Percentiles rank a stretch among this genome's conserved stretches.
These are phyloP conservation scores for Didymella pinodella DNA, from an alignment of 2,329 filamentous ascomycete species.

Conservation along the genomic window DNA sequence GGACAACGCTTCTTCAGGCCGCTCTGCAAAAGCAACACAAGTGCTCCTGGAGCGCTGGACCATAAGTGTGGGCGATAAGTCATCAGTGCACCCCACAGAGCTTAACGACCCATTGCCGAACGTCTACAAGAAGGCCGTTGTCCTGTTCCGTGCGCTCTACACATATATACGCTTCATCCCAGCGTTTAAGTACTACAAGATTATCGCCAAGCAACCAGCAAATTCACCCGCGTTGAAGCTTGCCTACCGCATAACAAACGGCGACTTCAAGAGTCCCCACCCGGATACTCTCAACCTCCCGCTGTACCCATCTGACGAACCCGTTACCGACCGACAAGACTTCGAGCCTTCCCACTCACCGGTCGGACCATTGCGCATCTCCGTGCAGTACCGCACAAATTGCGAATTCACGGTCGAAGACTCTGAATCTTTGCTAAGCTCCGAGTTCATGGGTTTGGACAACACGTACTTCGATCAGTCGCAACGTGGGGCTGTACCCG, in stretches of 20 bases:
- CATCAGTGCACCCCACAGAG: constrained; percentile 63
- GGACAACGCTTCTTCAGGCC: constrained; percentile 63
- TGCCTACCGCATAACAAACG: constrained; percentile 79
- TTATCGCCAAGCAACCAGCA: constrained; percentile 72
- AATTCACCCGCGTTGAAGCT: constrained; percentile 71
- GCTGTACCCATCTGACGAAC: constrained; percentile 63
- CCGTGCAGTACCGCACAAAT: constrained; percentile 84
- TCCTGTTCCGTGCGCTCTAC: constrained; percentile 90
- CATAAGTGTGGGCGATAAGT: constrained; percentile 75
- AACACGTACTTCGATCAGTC: constrained; percentile 85
- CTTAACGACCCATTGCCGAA: constrained; percentile 74
- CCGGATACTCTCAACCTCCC: constrained; percentile 76
- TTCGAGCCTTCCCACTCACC: constrained; percentile 88
- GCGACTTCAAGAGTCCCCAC: constrained; percentile 60
- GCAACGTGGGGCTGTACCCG: constrained; percentile 64
- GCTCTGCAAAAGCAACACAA: constrained; percentile 63
- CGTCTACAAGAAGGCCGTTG: constrained; percentile 96
- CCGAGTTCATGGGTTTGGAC: constrained; percentile 89
- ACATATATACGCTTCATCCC: constrained; percentile 83
- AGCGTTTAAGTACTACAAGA: constrained; percentile 83
- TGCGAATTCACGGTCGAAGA: constrained; percentile 93
- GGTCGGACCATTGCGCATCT: constrained; percentile 81
- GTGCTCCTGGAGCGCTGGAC: constrained; percentile 92
- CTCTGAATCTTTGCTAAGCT: constrained; percentile 88
- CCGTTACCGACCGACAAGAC: constrained; percentile 74